phyloP scores from a whole-genome alignment of 1,284 basidiomycete species.

The Xanthoconium separans region DNA sequence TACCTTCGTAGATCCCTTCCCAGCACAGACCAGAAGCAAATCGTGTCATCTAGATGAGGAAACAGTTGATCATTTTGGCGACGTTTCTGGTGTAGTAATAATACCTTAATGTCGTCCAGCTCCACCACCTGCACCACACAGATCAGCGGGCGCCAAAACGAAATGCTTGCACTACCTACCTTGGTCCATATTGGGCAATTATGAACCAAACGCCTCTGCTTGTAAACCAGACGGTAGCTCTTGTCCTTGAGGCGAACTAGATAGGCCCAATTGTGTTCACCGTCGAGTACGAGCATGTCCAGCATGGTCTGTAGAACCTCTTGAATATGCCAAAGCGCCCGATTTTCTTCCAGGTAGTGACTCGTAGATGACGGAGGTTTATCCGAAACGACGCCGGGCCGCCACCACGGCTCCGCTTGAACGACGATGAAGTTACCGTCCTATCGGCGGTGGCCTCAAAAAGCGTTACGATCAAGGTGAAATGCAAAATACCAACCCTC shows the following conservation, averaged over 20 bases:
- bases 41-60: constrained; percentile 23
- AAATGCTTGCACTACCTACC: constrained; percentile 2
- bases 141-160: constrained; percentile 12
- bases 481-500: constrained; percentile 20
- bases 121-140: constrained; percentile 28
- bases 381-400: constrained; percentile 10
- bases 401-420: constrained; percentile 37
- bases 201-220: constrained; percentile 31
- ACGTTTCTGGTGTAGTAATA: neutral
- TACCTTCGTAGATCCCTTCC: constrained; percentile 34
- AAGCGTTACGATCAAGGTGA: neutral
- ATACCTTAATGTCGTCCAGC: constrained; percentile 32
- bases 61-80: neutral
- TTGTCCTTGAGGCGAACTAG: constrained; percentile 33
- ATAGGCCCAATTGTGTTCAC: constrained; percentile 45
- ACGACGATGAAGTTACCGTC: constrained; percentile 39
- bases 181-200: constrained; percentile 41
- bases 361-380: neutral
- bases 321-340: constrained; percentile 26
- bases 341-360: constrained; percentile 16
- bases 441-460: constrained; percentile 12
- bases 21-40: constrained; percentile 21
- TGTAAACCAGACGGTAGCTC: constrained; percentile 37
- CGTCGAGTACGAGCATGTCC: constrained; percentile 39
- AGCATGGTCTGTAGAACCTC: constrained; percentile 40